A percentile compares a stretch with the other conserved stretches of the same genome.
Conservation (phyloP, 1,284 basidiomycete genomes). For the Tilletia indica region DNA sequence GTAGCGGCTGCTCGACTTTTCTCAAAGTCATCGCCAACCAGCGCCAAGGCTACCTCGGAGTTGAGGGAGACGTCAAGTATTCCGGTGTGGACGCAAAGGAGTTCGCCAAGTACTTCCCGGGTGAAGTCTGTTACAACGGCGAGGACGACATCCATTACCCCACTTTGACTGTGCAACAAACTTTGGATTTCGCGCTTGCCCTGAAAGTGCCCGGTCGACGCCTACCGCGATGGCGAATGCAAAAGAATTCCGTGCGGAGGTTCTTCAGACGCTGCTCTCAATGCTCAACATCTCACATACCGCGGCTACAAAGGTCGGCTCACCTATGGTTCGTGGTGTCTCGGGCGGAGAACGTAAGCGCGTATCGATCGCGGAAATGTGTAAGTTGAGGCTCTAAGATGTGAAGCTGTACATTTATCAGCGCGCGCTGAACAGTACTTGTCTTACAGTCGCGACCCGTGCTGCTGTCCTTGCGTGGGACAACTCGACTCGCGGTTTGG, state of each 20-base stretch:
- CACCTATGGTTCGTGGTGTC: constrained; percentile 74
- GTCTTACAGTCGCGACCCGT: constrained; percentile 57
- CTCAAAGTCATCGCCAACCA: constrained; percentile 72
- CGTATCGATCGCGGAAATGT: constrained; percentile 71
- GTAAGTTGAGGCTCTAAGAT: no score
- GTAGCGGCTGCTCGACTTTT: constrained; percentile 72
- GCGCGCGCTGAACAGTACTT: no score
- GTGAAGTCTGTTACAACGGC: constrained; percentile 78
- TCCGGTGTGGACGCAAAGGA: constrained; percentile 53
- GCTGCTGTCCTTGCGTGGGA: constrained; percentile 70
- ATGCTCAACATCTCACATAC: constrained; percentile 74
- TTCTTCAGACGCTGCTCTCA: constrained; percentile 63
- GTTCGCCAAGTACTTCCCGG: constrained; percentile 63
- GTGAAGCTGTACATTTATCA: no score
- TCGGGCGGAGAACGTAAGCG: constrained; percentile 64
- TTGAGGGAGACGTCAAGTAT: constrained; percentile 69
- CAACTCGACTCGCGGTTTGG: constrained; percentile 71
- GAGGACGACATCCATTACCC: constrained; percentile 74
- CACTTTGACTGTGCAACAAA: constrained; percentile 65
- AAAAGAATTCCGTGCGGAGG: constrained; percentile 60
- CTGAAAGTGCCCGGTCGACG: constrained; percentile 56
- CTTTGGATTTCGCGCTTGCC: constrained; percentile 41
- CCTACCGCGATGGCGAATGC: constrained; percentile 48
- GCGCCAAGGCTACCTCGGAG: constrained; percentile 64
- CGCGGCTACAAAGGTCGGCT: constrained; percentile 68